Evolutionary conservation across 2,329 filamentous ascomycete genomes (phyloP).

Genomic region (Bisporella sp.): DNA sequence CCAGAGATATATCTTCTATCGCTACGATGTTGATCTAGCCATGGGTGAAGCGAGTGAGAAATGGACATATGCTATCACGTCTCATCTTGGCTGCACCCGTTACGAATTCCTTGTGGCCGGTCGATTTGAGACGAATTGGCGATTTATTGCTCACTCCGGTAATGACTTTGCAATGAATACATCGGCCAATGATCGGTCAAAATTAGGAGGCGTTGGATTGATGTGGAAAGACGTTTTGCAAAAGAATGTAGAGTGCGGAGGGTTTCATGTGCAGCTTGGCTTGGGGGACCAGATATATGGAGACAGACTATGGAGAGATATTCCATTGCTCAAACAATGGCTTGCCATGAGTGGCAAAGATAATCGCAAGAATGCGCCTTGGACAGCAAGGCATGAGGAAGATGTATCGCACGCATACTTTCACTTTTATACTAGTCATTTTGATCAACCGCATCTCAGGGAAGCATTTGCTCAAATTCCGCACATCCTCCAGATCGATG

Average conservation of each 20-base stretch:
- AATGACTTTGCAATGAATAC: slow-evolving; percentile 93
- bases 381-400: slow-evolving; percentile 93
- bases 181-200: slow-evolving; percentile 75
- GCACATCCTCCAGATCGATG: slow-evolving; percentile 85
- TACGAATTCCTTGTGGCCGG: slow-evolving; percentile 97
- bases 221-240: slow-evolving; percentile 99
- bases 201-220: slow-evolving; percentile 80
- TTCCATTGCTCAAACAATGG: slow-evolving; percentile 92
- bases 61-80: slow-evolving; percentile 98
- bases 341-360: slow-evolving; percentile 88
- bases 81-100: slow-evolving; percentile 91
- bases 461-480: slow-evolving; percentile 98
- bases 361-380: slow-evolving; percentile 79
- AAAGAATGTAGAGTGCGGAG: slow-evolving; percentile 93
- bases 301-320: slow-evolving; percentile 92
- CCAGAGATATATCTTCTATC: slow-evolving; percentile 92
- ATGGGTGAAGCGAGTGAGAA: slow-evolving; percentile 83
- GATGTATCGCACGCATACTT: slow-evolving; percentile 96
- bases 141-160: slow-evolving; percentile 90
- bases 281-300: slow-evolving; percentile 93
- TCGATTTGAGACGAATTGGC: slow-evolving; percentile 84
- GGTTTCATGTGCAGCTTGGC: slow-evolving; percentile 90
- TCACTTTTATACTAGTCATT: slow-evolving; percentile 97
- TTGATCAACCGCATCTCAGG: slow-evolving; percentile 89
- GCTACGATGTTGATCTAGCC: slow-evolving; percentile 82